These are phyloP conservation scores for Termitomyces sp. DNA, from an alignment of 768 basidiomycete genomes.

Conservation along the genomic window DNA sequence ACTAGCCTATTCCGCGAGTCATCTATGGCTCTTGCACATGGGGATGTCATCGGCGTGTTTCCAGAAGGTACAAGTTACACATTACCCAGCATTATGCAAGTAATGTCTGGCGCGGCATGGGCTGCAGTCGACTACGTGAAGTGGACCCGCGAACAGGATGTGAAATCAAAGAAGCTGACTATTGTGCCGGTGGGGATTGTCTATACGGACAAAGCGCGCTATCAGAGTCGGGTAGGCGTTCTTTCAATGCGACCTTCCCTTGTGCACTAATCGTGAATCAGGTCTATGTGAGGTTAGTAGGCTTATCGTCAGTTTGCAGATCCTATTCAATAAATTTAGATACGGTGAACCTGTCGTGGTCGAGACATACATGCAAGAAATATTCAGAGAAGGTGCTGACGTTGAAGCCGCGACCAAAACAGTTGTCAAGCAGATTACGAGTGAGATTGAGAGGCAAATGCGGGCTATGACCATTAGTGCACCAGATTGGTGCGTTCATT, in stretches of 20 bases:
- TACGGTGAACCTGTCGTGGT: background rate
- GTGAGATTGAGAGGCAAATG: background rate
- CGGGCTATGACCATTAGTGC: background rate
- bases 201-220: constrained; percentile 61
- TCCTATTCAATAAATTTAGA: background rate
- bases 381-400: background rate
- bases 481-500: background rate
- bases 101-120: constrained; percentile 67
- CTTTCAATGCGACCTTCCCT: background rate
- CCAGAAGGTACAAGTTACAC: constrained; percentile 62
- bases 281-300: background rate
- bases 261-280: background rate
- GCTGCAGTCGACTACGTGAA: constrained; percentile 68
- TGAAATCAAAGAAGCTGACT: constrained; percentile 31
- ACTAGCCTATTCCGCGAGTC: constrained; percentile 54
- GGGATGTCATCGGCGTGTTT: constrained; percentile 66
- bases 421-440: background rate
- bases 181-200: constrained; percentile 68
- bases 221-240: background rate
- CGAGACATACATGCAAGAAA: background rate
- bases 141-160: constrained; percentile 25
- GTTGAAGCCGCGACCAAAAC: background rate
- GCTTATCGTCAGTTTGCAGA: background rate
- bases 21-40: constrained; percentile 50
- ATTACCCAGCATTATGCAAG: constrained; percentile 43